Conservation (phyloP, 2,329 filamentous ascomycete genomes). For the Dactylonectria estremocensis region DNA sequence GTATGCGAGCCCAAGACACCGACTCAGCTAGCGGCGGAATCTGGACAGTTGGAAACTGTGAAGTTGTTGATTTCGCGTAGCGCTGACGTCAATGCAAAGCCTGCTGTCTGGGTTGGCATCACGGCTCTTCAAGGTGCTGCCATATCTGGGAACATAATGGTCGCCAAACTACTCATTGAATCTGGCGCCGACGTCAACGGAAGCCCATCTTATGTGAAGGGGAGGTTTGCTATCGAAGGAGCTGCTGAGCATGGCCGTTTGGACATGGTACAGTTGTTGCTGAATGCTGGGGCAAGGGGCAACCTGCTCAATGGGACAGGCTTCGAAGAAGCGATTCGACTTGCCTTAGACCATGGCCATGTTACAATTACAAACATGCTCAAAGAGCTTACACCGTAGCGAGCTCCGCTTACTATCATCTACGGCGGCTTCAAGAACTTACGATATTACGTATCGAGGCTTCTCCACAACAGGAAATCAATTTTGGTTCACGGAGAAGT, state of each 20-base stretch:
- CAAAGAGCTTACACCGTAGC: too few relatives aligned
- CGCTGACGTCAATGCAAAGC: slow-evolving; percentile 15
- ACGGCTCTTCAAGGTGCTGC: slow-evolving; percentile 18
- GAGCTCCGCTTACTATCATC: too few relatives aligned
- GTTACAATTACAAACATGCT: neutral
- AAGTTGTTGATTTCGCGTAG: slow-evolving; percentile 4
- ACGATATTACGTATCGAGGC: too few relatives aligned
- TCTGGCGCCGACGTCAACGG: neutral
- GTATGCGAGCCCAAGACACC: too few relatives aligned
- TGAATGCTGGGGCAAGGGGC: slow-evolving; percentile 5
- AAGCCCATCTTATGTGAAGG: neutral
- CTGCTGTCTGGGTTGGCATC: neutral
- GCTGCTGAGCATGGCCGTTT: slow-evolving; percentile 6
- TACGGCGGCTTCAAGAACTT: too few relatives aligned
- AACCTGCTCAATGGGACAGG: neutral
- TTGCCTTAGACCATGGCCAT: neutral
- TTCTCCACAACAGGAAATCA: too few relatives aligned
- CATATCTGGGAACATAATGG: slow-evolving; percentile 1
- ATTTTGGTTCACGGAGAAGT: too few relatives aligned
- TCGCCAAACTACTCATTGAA: slow-evolving; percentile 5
- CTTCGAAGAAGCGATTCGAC: neutral
- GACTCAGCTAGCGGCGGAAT: neutral
- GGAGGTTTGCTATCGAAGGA: neutral
- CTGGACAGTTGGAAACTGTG: slow-evolving; percentile 6
- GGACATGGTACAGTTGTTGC: slow-evolving; percentile 1